Evolutionary conservation across 495 filamentous ascomycete genomes (phyloP).

Genomic region (Hypoxylon intermedium): DNA sequence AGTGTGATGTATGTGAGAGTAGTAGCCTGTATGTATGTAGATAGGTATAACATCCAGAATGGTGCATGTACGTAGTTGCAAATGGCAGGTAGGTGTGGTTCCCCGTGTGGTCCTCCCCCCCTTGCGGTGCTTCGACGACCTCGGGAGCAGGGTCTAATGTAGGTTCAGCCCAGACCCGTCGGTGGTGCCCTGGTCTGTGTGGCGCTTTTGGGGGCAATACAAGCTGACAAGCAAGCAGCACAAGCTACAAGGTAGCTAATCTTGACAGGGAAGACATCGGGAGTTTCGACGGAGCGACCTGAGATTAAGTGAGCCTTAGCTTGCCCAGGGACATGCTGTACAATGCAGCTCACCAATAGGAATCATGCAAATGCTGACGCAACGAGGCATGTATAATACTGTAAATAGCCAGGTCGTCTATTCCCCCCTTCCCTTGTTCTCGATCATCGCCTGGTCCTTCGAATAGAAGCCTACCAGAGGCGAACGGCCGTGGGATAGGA

Average conservation of each 20-base stretch:
- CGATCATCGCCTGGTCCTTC: neutral
- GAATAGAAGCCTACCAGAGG: conserved; percentile 5
- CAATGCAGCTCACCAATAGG: conserved; percentile 27
- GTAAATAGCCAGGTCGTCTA: neutral
- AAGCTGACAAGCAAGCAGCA: neutral
- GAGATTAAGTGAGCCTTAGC: conserved; percentile 25
- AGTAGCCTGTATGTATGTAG: conserved; percentile 4
- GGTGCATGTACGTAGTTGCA: conserved; percentile 37
- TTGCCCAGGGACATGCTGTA: conserved; percentile 29
- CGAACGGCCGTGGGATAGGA: conserved; percentile 13
- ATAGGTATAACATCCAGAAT: conserved; percentile 4
- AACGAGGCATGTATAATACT: conserved; percentile 12
- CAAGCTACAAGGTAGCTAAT: neutral
- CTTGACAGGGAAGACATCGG: conserved; percentile 31
- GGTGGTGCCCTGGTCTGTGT: conserved; percentile 24
- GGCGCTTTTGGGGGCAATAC: conserved; percentile 20
- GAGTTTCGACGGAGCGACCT: conserved; percentile 33
- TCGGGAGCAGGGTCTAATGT: conserved; percentile 38
- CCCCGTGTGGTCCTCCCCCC: conserved; percentile 25
- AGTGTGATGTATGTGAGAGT: conserved; percentile 19
- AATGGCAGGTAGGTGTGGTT: conserved; percentile 40
- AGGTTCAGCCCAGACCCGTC: conserved; percentile 36
- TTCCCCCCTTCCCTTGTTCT: no score
- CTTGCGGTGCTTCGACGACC: conserved; percentile 29
- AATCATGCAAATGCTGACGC: conserved; percentile 6